Evolutionary conservation across 257 asterid genomes (phyloP), one percentile per base, ranked within the genome.

Genomic region (Buddleja alternifolia): DNA sequence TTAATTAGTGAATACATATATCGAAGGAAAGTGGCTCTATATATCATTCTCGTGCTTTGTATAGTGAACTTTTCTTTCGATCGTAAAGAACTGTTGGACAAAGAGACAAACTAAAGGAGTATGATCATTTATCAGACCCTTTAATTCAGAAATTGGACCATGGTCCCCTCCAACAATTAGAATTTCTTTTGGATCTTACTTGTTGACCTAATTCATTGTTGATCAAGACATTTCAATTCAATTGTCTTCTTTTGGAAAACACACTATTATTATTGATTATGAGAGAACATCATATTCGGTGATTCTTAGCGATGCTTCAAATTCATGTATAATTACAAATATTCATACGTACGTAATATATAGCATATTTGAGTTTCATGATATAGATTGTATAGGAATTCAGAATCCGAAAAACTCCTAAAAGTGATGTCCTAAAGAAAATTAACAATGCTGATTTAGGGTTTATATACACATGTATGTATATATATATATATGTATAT

Each of bases 141-240:
- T 29, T 29, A 29, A 29, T 29, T 64, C 68, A 73, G 46, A 70
- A 41, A 53, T 36, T 60, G 44, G 78, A 62, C 64, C 60, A 60
- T 16, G 90, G 88, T 79, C 93, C 90, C 84, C 82, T 71, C 63
- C 72, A 73, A 62, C 85, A 82, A 72, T 73, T 66, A 79, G 88
- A 86, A 80, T 69, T 68, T 71, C 58, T 66, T 67, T 83, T 79
- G 80, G 77, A 39, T 25, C 71, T 58, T 77, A 51, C 70, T 66
- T 70, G 75, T 75, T 77, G 84, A 80, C 85, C 73, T 58, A 71
- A 68, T 69, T 50, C 46, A 51, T 63, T 76, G 41, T 66, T 44
- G 82, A 73, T 69, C 63, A 70, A 24, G 80, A 80, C 78, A 66
- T 16, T 74, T 61, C 84, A 75, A 24, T 63, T 55, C 66, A 15